Conservation (phyloP, 2,329 filamentous ascomycete genomes). For the Sporothrix brunneoviolacea region DNA sequence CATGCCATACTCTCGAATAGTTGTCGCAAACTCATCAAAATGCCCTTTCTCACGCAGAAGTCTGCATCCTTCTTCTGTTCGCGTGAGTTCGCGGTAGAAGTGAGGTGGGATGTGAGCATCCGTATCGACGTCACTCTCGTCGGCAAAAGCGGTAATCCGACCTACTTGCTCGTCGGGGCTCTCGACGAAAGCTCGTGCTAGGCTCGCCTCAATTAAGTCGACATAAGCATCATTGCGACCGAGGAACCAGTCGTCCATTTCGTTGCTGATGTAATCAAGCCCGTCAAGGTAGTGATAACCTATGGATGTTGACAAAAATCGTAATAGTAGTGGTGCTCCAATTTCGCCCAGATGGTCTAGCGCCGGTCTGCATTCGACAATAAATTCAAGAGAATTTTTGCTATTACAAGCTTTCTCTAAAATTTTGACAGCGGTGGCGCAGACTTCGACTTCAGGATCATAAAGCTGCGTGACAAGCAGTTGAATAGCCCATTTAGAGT, state of each 20-base stretch:
- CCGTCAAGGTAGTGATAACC: constrained; percentile 97
- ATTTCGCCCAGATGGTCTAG: constrained; percentile 96
- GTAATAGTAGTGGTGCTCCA: constrained; percentile 81
- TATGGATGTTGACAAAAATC: constrained; percentile 91
- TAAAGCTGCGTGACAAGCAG: constrained; percentile 97
- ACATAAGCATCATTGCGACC: constrained; percentile 97
- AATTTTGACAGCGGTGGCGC: constrained; percentile 92
- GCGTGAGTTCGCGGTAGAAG: constrained; percentile 91
- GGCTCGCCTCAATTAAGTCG: constrained; percentile 85
- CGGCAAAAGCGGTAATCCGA: constrained; percentile 53
- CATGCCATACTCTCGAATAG: constrained; percentile 80
- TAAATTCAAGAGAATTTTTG: constrained; percentile 84
- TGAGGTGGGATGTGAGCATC: constrained; percentile 79
- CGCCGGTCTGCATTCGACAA: constrained; percentile 90
- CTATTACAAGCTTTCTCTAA: constrained; percentile 95
- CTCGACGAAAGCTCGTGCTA: constrained; percentile 58
- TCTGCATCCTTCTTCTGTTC: constrained; percentile 86
- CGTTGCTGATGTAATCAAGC: constrained; percentile 95
- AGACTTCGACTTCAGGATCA: constrained; percentile 94
- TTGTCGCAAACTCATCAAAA: constrained; percentile 86
- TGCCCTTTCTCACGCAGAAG: constrained; percentile 88
- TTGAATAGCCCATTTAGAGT: constrained; percentile 93
- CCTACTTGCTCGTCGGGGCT: constrained; percentile 49
- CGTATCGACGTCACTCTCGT: constrained; percentile 46
- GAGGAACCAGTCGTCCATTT: constrained; percentile 99